These are phyloP conservation scores for Solanum stenotomum DNA, from an alignment of 257 asterid genomes.

Conservation along the genomic window DNA sequence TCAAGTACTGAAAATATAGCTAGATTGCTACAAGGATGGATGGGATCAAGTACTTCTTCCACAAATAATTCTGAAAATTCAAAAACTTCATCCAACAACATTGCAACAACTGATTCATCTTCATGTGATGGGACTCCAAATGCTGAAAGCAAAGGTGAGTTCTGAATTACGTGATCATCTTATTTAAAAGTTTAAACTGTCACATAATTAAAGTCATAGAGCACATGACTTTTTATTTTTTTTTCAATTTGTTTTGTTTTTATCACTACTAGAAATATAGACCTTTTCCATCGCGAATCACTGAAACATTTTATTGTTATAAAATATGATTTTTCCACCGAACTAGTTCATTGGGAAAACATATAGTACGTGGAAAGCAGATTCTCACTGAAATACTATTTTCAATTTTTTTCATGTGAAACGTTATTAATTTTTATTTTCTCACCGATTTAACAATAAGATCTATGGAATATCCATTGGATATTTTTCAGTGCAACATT, in stretches of 20 bases:
- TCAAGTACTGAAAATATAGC: constrained; percentile 81
- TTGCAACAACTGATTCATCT: neutral
- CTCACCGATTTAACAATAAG: neutral
- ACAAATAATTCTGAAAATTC: constrained; percentile 27
- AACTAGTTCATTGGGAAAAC: no score
- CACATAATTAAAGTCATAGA: neutral
- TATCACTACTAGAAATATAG: no score
- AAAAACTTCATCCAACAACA: constrained; percentile 19
- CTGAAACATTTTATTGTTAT: no score
- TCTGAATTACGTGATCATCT: neutral
- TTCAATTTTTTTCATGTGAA: neutral
- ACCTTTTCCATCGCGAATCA: no score
- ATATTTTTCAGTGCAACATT: no score
- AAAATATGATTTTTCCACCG: no score
- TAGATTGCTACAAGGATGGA: constrained; percentile 62
- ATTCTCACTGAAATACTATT: no score
- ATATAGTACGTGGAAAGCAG: no score
- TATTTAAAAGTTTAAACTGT: neutral
- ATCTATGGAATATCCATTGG: no score
- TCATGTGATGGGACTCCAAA: neutral
- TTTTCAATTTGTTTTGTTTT: no score
- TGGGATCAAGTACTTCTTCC: neutral
- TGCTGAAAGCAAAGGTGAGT: neutral
- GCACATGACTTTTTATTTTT: neutral
- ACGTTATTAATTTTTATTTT: no score